phyloP scores from a whole-genome alignment of 129 eudicot genomes.

The Sambucus nigra region DNA sequence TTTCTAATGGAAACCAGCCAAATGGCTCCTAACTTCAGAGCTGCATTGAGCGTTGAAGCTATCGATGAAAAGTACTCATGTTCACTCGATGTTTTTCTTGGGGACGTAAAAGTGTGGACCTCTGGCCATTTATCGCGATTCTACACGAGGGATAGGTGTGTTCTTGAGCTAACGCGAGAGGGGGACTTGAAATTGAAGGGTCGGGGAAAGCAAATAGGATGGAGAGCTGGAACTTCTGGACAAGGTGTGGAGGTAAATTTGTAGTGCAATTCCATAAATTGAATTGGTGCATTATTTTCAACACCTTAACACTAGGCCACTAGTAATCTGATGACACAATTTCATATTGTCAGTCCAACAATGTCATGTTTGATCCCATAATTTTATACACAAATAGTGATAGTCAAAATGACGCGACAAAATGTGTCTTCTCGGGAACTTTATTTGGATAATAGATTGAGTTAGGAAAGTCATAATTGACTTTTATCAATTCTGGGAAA shows the following conservation, averaged over 20 bases:
- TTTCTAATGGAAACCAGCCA: slow-evolving; percentile 52
- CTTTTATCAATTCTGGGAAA: too few relatives aligned
- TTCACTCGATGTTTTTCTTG: slow-evolving; percentile 70
- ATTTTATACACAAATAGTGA: too few relatives aligned
- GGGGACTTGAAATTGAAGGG: slow-evolving; percentile 73
- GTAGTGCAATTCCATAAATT: too few relatives aligned
- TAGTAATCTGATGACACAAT: too few relatives aligned
- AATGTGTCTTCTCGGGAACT: too few relatives aligned
- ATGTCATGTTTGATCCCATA: too few relatives aligned
- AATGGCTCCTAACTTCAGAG: slow-evolving; percentile 45
- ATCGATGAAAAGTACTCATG: slow-evolving; percentile 45
- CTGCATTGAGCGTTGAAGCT: slow-evolving; percentile 66
- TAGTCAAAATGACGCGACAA: too few relatives aligned
- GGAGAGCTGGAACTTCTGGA: slow-evolving; percentile 80
- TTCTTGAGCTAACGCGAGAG: slow-evolving; percentile 33
- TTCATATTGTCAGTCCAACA: too few relatives aligned
- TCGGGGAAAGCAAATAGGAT: slow-evolving; percentile 42
- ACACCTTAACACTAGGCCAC: too few relatives aligned
- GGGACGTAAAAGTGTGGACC: slow-evolving; percentile 72
- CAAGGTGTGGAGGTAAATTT: slow-evolving; percentile 97
- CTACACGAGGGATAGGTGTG: slow-evolving; percentile 54
- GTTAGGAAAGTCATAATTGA: too few relatives aligned
- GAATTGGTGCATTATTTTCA: too few relatives aligned
- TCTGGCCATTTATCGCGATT: slow-evolving; percentile 67
- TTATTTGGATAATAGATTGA: too few relatives aligned